Conservation (phyloP, 495 filamentous ascomycete genomes). For the Delitschia confertaspora region DNA sequence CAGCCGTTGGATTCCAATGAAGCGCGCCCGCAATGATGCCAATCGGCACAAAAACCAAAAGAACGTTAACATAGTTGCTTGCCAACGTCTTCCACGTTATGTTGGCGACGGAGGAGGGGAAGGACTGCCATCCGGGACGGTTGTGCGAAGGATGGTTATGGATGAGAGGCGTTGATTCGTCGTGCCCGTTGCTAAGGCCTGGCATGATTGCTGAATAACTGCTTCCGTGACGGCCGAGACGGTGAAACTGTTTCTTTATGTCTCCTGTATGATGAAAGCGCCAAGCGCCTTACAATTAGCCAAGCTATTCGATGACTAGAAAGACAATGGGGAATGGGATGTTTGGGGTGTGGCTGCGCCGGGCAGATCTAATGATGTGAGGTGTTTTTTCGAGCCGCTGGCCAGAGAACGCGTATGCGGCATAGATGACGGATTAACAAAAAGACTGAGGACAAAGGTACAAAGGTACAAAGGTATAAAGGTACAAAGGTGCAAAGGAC, state of each 20-base stretch:
- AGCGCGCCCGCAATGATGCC: slow-evolving; percentile 70
- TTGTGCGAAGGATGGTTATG: not conserved
- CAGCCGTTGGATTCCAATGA: slow-evolving; percentile 63
- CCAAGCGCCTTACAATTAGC: slow-evolving; percentile 20
- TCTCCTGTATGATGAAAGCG: slow-evolving; percentile 3
- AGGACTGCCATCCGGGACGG: slow-evolving; percentile 42
- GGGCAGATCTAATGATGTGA: slow-evolving; percentile 8
- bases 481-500: too few species aligned
- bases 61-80: slow-evolving; percentile 72
- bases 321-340: not conserved
- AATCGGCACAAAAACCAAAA: slow-evolving; percentile 82
- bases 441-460: too few species aligned
- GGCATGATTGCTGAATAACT: not conserved
- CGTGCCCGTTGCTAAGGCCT: slow-evolving; percentile 1
- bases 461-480: too few species aligned
- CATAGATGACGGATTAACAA: too few species aligned
- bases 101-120: slow-evolving; percentile 44
- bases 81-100: slow-evolving; percentile 47
- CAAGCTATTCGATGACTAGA: slow-evolving; percentile 7
- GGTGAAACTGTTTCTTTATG: slow-evolving; percentile 19
- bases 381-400: too few species aligned
- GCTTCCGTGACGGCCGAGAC: slow-evolving; percentile 10
- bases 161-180: slow-evolving; percentile 14
- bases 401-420: too few species aligned
- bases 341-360: slow-evolving; percentile 17